These are phyloP conservation scores for Leccinum boreale DNA, from an alignment of 768 basidiomycete genomes.

Conservation along the genomic window DNA sequence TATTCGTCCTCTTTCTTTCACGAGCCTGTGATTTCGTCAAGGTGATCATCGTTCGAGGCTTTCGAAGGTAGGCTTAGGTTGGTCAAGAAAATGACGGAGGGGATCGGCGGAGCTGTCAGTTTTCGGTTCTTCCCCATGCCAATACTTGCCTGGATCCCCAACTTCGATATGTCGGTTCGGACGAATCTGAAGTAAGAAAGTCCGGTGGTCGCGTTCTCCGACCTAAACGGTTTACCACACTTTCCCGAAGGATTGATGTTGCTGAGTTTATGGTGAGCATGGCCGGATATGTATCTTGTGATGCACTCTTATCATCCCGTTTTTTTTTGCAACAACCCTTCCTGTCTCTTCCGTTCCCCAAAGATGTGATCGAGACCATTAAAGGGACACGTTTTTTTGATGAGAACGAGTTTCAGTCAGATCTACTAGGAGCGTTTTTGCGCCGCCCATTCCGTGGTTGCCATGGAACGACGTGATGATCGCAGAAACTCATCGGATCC, in stretches of 20 bases:
- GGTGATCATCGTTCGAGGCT: background rate
- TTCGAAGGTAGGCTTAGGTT: background rate
- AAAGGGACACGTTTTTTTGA: background rate
- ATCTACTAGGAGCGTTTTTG: background rate
- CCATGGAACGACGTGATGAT: background rate
- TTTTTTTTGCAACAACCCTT: background rate
- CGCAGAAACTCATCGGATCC: background rate
- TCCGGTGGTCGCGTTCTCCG: background rate
- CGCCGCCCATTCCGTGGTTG: background rate
- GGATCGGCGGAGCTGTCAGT: background rate
- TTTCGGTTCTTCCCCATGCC: background rate
- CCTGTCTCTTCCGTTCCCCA: background rate
- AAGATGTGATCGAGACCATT: background rate
- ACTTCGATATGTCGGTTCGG: background rate
- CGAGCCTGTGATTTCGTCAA: background rate
- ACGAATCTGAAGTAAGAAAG: background rate
- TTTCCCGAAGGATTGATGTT: background rate
- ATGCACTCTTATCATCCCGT: background rate
- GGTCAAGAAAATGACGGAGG: background rate
- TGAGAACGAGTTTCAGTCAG: background rate
- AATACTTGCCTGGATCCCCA: background rate
- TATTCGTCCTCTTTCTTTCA: background rate
- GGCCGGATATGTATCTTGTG: background rate
- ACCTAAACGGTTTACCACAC: background rate
- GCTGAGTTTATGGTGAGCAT: background rate